A percentile compares a stretch with the other conserved stretches of the same genome.
Conservation (phyloP, 2,329 filamentous ascomycete genomes). For the Verticillium nonalfalfae region DNA sequence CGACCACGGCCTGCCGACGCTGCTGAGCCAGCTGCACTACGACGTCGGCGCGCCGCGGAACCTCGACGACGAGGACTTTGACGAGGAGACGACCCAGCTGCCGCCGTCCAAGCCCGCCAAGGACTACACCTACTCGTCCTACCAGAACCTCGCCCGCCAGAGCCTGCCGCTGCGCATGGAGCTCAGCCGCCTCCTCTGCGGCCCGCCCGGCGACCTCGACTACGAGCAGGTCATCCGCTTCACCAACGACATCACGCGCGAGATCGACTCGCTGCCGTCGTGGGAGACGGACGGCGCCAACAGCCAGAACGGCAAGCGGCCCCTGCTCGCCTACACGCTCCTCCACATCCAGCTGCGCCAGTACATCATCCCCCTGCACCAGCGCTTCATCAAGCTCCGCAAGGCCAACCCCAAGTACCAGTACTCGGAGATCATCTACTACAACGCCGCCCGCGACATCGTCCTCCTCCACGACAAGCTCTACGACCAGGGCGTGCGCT, state of each 20-base stretch:
- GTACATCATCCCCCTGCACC: conserved; percentile 56
- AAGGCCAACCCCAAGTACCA: conserved; percentile 56
- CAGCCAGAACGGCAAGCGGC: conserved; percentile 39
- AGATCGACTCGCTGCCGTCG: conserved; percentile 52
- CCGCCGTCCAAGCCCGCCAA: conserved; percentile 43
- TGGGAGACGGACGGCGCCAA: conserved; percentile 38
- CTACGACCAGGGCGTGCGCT: conserved; percentile 50
- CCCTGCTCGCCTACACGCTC: conserved; percentile 52
- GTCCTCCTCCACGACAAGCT: conserved; percentile 56
- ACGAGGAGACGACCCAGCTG: conserved; percentile 42
- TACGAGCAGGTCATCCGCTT: conserved; percentile 57
- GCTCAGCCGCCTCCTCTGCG: conserved; percentile 49
- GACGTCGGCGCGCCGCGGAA: conserved; percentile 51
- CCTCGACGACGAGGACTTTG: conserved; percentile 51
- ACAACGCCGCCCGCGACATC: conserved; percentile 55
- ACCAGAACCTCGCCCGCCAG: conserved; percentile 50
- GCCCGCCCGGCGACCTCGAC: conserved; percentile 46
- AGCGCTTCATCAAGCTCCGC: conserved; percentile 53
- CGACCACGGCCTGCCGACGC: conserved; percentile 52
- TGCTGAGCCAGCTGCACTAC: conserved; percentile 50
- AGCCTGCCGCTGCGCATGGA: conserved; percentile 51
- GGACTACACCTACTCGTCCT: conserved; percentile 54
- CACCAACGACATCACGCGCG: conserved; percentile 54
- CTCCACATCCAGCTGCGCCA: conserved; percentile 55
- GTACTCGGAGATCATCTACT: conserved; percentile 57